Base-by-base conservation (phyloP, 352 stramenopile species). In the Phytophthora boehmeriae region DNA sequence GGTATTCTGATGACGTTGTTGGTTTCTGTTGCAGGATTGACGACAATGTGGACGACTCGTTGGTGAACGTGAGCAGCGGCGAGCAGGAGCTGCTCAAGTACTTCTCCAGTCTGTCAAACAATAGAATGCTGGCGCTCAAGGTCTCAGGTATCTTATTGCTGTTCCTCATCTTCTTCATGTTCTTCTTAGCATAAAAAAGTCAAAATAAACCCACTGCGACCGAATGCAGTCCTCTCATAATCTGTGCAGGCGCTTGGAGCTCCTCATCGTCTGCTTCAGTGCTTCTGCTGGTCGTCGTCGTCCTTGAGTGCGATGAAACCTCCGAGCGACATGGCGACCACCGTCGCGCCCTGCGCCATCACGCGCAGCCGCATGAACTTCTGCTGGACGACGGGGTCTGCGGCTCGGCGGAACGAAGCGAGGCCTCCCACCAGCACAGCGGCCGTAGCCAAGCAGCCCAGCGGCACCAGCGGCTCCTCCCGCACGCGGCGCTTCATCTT, bases 81-180 rank as follows among this genome's bases (percentile, higher is more conserved):
- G 78, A 93, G 68, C 87, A 90, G 50, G 83, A 95, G 62, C 68
- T 95, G 66, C 71, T 93, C 59, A 92, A 92, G 71, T 95, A 93
- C 62, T 89, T 90, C 57, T 83, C 85, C 23, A 88, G 80, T 57
- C 77, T 95, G 45, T 92, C 82, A 52, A 95, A 92, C 80, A 95
- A 90, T 85, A 84, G 82, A 78, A 73, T 92, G 71, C 71, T 95
- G 67, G 85, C 83, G 60, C 71, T 92, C 74, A 95, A 95, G 74
- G 71, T 95, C 38, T 90, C 77, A 27, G 80, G 79, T 74, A 92
- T 95, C 73, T 90, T 95, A 78, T 89, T 95, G 57, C 65, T 92
- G 38, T 95, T 95, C 48, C 71, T 95, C 61, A 76, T 95, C 69
- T 92, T 95, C 72, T 95, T 95, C 73, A 90, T 93, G 78, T 92